Evolutionary conservation across 139 green algal species (phyloP), one percentile per base, ranked within the genome.

Genomic region (Gonium pectorale): DNA sequence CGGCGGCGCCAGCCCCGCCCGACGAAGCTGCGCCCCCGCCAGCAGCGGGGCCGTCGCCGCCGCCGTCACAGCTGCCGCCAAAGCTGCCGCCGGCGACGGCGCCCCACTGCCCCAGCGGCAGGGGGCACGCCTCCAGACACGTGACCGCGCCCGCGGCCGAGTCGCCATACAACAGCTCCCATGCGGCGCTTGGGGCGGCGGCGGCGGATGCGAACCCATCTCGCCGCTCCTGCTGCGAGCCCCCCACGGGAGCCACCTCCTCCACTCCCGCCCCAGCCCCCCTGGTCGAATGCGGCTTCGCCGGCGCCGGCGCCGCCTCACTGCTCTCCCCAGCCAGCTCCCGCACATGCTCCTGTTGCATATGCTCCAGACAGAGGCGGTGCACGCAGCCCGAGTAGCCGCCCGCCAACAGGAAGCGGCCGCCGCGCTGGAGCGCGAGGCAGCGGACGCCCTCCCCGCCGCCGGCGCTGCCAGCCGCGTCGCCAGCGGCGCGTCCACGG

Each of bases 381-480:
- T 87, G 22, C 22, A 88, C 33, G 43, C 17, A 22, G 24, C 69
- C 82, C 71, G 67, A 62, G 62, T 88, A 67, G 41, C 62, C 81
- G 26, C 46, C 62, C 1, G 35, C 46, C 24, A 59, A 6, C 38
- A 70, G 37, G 0, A 31, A 35, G 51, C 11, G 27, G 54, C 52
- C 22, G 33, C 21, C 29, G n/a, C 38, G 33, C 15, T 71, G 64
- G 26, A 77, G 72, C 7, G 63, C 83, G 24, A 88, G 15, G 44
- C 72, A 83, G 35, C 83, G 72, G 0, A 81, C 74, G 33, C 72
- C 80, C n/a, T 88, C 83, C 9, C 38, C 40, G 22, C 35, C 74
- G 9, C n/a, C 24, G 1, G 51, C 24, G 13, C 24, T 6, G 5
- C 31, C 38, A 46, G n/a, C 78, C 9, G 46, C 43, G 29, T 41